Percentiles rank a stretch among this genome's conserved stretches.
Conservation (phyloP, 2,329 filamentous ascomycete species). For the Claviceps humidiphila region DNA sequence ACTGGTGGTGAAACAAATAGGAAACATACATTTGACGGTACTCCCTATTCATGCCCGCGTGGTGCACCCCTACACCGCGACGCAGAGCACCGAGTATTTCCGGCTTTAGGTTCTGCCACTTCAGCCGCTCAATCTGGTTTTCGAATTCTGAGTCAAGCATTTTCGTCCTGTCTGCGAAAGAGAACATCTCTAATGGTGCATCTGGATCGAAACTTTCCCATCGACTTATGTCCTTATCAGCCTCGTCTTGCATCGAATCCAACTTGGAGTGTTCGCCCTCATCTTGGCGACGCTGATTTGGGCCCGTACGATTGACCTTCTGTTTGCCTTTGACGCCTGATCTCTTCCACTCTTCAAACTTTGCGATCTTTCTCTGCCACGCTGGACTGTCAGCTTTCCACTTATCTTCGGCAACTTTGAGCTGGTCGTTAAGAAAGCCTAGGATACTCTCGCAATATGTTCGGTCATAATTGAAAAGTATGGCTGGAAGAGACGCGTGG, state of each 20-base stretch:
- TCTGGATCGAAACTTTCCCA: conserved; percentile 53
- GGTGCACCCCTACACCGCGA: conserved; percentile 63
- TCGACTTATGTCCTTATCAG: conserved; percentile 3
- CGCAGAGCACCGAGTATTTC: conserved; percentile 47
- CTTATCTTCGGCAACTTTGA: conserved; percentile 15
- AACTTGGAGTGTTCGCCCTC: background rate
- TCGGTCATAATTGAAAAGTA: conserved; percentile 68
- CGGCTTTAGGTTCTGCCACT: conserved; percentile 27
- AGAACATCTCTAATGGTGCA: conserved; percentile 48
- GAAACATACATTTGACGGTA: conserved; percentile 51
- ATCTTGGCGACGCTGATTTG: background rate
- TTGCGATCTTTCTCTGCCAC: conserved; percentile 48
- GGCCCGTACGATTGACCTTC: conserved; percentile 7
- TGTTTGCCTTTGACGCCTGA: conserved; percentile 35
- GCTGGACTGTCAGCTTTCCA: conserved; percentile 41
- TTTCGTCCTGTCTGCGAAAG: conserved; percentile 51
- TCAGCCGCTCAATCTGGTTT: conserved; percentile 36
- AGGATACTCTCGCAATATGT: conserved; percentile 48
- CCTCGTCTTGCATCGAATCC: background rate
- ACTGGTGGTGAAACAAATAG: background rate
- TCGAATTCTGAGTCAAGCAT: conserved; percentile 45
- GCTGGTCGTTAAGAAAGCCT: conserved; percentile 26
- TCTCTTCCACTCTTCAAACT: conserved; percentile 22
- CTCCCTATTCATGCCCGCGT: conserved; percentile 65
- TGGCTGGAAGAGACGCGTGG: conserved; percentile 54